A percentile compares a stretch with the other conserved stretches of the same genome.
Conservation (phyloP, 1,284 basidiomycete genomes). For the Marasmius oreades region DNA sequence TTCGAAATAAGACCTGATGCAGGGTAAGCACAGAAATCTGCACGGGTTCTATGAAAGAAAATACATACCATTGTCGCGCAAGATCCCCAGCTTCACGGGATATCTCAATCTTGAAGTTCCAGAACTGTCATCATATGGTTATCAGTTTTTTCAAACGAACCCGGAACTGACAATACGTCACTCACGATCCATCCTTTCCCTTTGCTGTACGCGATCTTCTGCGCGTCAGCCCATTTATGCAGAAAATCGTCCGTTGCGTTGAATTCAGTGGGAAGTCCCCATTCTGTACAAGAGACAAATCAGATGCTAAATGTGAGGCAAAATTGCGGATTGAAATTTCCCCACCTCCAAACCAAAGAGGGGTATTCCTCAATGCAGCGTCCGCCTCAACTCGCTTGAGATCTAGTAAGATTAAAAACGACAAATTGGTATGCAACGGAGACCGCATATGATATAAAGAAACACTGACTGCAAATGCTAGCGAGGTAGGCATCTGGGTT, state of each 20-base stretch:
- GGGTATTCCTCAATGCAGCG: slow-evolving; percentile 44
- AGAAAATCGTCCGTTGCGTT: slow-evolving; percentile 60
- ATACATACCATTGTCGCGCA: slow-evolving; percentile 54
- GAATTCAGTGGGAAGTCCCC: slow-evolving; percentile 70
- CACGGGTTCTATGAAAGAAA: slow-evolving; percentile 1
- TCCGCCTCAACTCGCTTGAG: slow-evolving; percentile 48
- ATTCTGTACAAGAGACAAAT: slow-evolving; percentile 51
- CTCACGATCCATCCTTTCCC: slow-evolving; percentile 69
- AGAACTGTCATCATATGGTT: slow-evolving; percentile 47
- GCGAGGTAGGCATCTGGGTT: slow-evolving; percentile 62
- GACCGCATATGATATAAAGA: background rate
- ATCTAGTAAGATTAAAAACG: slow-evolving; percentile 30
- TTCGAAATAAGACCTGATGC: slow-evolving; percentile 66
- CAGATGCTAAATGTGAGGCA: slow-evolving; percentile 12
- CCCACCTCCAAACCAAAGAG: slow-evolving; percentile 60
- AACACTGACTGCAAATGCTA: slow-evolving; percentile 61
- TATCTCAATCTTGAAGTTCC: slow-evolving; percentile 74
- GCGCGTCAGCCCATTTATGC: slow-evolving; percentile 72
- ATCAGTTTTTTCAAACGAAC: too few species aligned
- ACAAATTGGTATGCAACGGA: background rate
- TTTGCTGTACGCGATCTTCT: slow-evolving; percentile 63
- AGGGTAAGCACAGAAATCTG: background rate
- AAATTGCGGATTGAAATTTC: slow-evolving; percentile 8
- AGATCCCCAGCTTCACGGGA: slow-evolving; percentile 45
- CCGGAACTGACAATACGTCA: background rate